Evolutionary conservation across 2,329 filamentous ascomycete species (phyloP), one percentile per base, ranked within the genome.

Genomic region (Sphaceloma murrayae): DNA sequence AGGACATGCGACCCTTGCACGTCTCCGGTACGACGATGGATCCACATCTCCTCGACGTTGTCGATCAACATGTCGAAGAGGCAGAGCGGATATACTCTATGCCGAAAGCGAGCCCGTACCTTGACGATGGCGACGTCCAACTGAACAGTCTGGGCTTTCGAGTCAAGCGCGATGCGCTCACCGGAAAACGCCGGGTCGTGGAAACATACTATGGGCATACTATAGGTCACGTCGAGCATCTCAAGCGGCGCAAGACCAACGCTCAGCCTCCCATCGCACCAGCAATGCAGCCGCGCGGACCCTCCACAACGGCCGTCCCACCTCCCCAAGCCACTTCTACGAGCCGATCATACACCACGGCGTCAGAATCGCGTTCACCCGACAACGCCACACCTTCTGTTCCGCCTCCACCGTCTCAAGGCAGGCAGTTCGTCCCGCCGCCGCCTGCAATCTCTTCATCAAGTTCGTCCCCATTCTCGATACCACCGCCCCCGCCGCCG

Each of bases 201-300:
- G 46, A 50, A 26, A 47, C 43, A 5, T 50, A 50, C 39, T 50
- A 50, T 14, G 48, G 48, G n/a, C 38, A 44, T 22, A 36, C 30
- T n/a, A 24, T 39, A n/a, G 30, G 32, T 11, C 42, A 38, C 27
- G 39, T 45, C 21, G 43, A 31, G n/a, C 40, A 43, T 9, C 33
- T 48, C 16, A 39, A 50, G 34, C 34, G 47, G 4, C 32, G 31
- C 13, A 45, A 45, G 31, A 19, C 26, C 22, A 45, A 18, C 7
- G 21, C 21, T 3, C 11, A 18, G 6, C 14, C 16, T 13, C 18
- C 32, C 17, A 29, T 34, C 19, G 2, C 39, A 34, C 18, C 44
- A 21, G 11, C 24, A 29, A 5, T 14, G 8, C 36, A 14, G 16
- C 11, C 24, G 30, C 5, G 8, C 6, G 22, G 18, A 19, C 36